Percentiles rank a stretch among this genome's conserved stretches.
Evolutionary conservation across 2,329 filamentous ascomycete genomes (phyloP).

Genomic region (Nannizziopsis arthrosporioides): DNA sequence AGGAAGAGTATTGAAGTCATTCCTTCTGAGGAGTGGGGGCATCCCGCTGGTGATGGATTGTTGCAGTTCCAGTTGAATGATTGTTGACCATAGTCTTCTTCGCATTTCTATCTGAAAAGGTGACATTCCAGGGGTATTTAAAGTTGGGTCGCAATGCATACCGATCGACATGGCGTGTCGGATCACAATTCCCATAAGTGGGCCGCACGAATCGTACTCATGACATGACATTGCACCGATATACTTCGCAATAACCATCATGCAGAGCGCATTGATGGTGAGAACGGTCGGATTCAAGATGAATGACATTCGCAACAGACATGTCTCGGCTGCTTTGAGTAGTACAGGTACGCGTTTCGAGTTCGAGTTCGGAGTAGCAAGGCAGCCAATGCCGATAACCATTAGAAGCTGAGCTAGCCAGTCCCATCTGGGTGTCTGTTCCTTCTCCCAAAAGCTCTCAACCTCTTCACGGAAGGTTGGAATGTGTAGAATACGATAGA

Average conservation of each 20-base stretch:
- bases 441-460: conserved; percentile 39
- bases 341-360: conserved; percentile 8
- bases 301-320: conserved; percentile 15
- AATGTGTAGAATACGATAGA: conserved; percentile 46
- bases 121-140: conserved; percentile 19
- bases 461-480: conserved; percentile 47
- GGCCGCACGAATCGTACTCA: conserved; percentile 17
- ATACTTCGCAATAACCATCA: conserved; percentile 17
- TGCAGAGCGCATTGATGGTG: conserved; percentile 16
- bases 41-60: conserved; percentile 28
- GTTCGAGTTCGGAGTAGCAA: conserved; percentile 9
- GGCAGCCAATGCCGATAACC: conserved; percentile 15
- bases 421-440: conserved; percentile 11
- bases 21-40: conserved; percentile 25
- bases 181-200: conserved; percentile 25
- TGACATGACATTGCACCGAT: conserved; percentile 15
- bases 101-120: conserved; percentile 20
- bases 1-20: conserved; percentile 29
- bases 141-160: conserved; percentile 30
- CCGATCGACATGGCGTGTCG: conserved; percentile 32
- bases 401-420: conserved; percentile 17
- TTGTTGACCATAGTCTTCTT: conserved; percentile 24
- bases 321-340: conserved; percentile 15
- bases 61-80: conserved; percentile 30
- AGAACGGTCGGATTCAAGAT: conserved; percentile 13